Evolutionary conservation across 1,139 yeast species (phyloP).

Genomic region (Kazachstania sp.): DNA sequence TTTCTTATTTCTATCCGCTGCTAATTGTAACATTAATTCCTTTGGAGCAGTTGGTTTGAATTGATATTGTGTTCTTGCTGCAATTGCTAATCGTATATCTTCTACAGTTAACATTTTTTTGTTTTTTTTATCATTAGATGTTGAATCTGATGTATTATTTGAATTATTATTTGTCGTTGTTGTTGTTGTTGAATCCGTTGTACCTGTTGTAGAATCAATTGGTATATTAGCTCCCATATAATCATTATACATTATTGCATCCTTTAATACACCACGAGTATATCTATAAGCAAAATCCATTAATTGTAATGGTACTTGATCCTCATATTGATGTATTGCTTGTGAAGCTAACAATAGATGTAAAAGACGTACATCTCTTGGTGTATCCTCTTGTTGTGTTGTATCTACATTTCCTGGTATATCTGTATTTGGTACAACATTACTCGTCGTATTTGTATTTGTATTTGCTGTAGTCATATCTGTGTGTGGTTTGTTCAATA

Average conservation of each 20-base stretch:
- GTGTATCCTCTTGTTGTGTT: conserved; percentile 35
- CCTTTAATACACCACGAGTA: conserved; percentile 77
- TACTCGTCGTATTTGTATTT: not conserved
- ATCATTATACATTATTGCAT: conserved; percentile 81
- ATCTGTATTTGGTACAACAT: not conserved
- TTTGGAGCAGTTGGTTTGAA: conserved; percentile 89
- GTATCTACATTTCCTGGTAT: not conserved
- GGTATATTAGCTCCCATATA: conserved; percentile 45
- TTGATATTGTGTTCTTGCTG: conserved; percentile 87
- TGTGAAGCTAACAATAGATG: conserved; percentile 93
- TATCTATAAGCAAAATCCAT: conserved; percentile 94
- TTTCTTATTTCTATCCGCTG: conserved; percentile 82
- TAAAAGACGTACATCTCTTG: conserved; percentile 83
- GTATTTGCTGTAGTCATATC: not conserved
- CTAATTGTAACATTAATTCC: conserved; percentile 80
- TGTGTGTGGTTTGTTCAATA: no score
- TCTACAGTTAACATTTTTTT: conserved; percentile 51
- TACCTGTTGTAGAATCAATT: not conserved
- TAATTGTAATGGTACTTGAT: conserved; percentile 86
- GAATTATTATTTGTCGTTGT: no score
- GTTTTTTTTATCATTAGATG: conserved; percentile 17
- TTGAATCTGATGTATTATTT: no score
- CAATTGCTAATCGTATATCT: conserved; percentile 85
- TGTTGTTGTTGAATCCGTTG: conserved; percentile 9
- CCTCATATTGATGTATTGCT: conserved; percentile 86